A percentile compares a stretch with the other conserved stretches of the same genome.
These are phyloP conservation scores for Baorangia bicolor DNA, from an alignment of 768 basidiomycete genomes.

Conservation along the genomic window DNA sequence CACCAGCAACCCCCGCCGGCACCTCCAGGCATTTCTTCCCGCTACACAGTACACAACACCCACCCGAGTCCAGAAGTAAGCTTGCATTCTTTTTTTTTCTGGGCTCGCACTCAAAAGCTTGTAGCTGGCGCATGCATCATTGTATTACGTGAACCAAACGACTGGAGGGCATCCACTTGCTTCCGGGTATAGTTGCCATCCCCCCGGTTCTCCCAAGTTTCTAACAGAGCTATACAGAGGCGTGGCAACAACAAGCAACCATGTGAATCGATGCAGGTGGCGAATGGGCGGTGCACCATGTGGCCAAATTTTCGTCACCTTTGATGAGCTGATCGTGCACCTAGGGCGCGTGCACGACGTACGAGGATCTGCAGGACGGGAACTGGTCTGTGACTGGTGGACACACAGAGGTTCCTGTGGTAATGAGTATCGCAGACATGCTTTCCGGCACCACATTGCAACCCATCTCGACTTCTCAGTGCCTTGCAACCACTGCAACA, in stretches of 20 bases:
- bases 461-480: not conserved
- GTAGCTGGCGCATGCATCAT: not conserved
- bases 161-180: too few relatives aligned
- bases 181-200: not conserved
- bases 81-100: not conserved
- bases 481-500: not conserved
- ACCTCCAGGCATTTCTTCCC: not conserved
- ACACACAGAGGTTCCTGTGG: not conserved
- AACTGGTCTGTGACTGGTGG: not conserved
- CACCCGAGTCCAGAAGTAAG: not conserved
- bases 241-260: not conserved
- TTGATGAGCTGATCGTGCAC: conserved; percentile 1
- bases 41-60: not conserved
- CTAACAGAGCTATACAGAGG: not conserved
- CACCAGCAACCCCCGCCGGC: too few relatives aligned
- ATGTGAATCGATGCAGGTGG: not conserved
- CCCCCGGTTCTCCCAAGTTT: not conserved
- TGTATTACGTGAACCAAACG: not conserved
- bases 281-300: not conserved
- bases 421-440: not conserved
- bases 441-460: not conserved
- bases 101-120: not conserved
- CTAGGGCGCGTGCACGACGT: not conserved
- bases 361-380: not conserved
- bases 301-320: not conserved